phyloP scores from a whole-genome alignment of 257 asterid genomes.

The Fraxinus quadrangulata region DNA sequence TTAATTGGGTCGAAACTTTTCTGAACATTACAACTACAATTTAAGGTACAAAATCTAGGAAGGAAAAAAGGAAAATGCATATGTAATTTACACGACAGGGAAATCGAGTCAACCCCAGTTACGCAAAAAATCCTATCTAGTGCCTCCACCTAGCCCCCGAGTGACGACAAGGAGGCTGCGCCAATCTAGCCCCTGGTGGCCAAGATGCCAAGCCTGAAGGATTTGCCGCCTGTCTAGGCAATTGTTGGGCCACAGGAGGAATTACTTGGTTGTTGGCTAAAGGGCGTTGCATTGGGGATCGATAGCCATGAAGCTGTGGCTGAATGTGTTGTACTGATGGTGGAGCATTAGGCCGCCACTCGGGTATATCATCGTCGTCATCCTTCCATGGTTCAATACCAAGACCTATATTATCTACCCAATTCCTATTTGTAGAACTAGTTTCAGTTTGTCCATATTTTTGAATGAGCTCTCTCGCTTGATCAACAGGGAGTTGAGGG shows the following conservation, averaged over 20 bases:
- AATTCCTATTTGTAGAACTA: conserved; percentile 22
- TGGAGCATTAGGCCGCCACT: conserved; percentile 75
- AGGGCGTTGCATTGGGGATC: conserved; percentile 25
- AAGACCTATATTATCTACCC: conserved; percentile 33
- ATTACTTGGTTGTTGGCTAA: not conserved
- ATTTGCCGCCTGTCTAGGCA: not conserved
- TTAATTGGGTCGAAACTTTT: not conserved
- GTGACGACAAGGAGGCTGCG: not conserved
- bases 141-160: not conserved
- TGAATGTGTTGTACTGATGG: conserved; percentile 27
- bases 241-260: not conserved
- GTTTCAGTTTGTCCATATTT: conserved; percentile 74
- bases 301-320: conserved; percentile 29
- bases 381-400: conserved; percentile 77
- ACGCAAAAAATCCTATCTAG: not conserved
- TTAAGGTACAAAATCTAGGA: not conserved
- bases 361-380: conserved; percentile 81
- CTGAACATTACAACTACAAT: not conserved
- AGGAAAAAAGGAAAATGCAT: not conserved
- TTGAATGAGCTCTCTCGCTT: conserved; percentile 78
- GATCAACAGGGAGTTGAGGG: conserved; percentile 56
- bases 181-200: not conserved
- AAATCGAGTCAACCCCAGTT: not conserved
- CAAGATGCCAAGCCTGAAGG: not conserved
- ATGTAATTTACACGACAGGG: not conserved